Percentiles rank a stretch among this genome's conserved stretches.
phyloP scores from a whole-genome alignment of 768 basidiomycete species.

The Melanogaster broomeanus region DNA sequence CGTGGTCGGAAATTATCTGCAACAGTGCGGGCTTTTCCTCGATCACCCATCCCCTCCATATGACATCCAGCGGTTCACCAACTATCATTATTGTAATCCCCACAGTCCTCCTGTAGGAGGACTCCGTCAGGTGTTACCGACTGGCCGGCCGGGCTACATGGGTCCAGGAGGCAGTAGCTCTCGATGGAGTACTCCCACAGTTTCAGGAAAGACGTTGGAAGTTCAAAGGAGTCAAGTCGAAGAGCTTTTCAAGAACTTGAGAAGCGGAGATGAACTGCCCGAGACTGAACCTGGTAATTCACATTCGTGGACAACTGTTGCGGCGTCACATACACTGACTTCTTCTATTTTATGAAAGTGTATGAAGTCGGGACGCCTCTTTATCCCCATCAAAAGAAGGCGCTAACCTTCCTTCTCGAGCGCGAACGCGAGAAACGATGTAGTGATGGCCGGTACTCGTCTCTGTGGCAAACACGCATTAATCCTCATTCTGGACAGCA shows the following conservation, averaged over 20 bases:
- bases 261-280: constrained; percentile 80
- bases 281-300: constrained; percentile 85
- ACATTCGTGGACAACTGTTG: constrained; percentile 13
- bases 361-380: constrained; percentile 79
- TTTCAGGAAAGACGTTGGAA: constrained; percentile 79
- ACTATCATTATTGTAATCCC: constrained; percentile 82
- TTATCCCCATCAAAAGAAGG: constrained; percentile 98
- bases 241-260: constrained; percentile 87
- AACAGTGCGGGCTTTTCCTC: constrained; percentile 66
- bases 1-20: constrained; percentile 77
- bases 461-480: constrained; percentile 65
- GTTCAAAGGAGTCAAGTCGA: constrained; percentile 93
- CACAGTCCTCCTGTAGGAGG: constrained; percentile 82
- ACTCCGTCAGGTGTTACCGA: constrained; percentile 43
- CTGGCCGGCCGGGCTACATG: constrained; percentile 43
- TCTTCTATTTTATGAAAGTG: constrained; percentile 39
- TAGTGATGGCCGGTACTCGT: constrained; percentile 61
- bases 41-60: constrained; percentile 77
- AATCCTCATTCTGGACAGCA: constrained; percentile 47
- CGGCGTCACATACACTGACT: constrained; percentile 13
- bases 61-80: constrained; percentile 57
- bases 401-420: constrained; percentile 91
- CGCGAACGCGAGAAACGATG: constrained; percentile 70
- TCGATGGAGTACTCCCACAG: constrained; percentile 59
- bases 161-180: constrained; percentile 38